A percentile compares a stretch with the other conserved stretches of the same genome.
phyloP scores from a whole-genome alignment of 306 rosid species.

The Prunus armeniaca region DNA sequence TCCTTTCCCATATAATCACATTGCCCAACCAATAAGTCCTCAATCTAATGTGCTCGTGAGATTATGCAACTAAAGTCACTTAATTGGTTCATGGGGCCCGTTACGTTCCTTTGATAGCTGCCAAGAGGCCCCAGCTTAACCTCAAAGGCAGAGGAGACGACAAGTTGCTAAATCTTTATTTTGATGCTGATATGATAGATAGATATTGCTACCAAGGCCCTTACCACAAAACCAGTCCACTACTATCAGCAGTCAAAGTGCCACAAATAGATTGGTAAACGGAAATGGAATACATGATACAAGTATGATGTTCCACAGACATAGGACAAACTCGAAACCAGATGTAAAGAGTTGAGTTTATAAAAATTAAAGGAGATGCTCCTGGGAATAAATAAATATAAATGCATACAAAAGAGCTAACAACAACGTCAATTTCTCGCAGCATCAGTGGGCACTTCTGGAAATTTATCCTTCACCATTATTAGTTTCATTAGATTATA shows the following conservation, averaged over 20 bases:
- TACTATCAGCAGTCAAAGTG: constrained; percentile 7
- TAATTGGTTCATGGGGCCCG: background rate
- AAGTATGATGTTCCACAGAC: constrained; percentile 8
- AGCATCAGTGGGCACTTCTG: background rate
- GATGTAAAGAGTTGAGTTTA: constrained; percentile 1
- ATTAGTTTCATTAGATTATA: background rate
- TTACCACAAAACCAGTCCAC: constrained; percentile 17
- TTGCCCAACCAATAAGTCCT: background rate
- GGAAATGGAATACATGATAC: background rate
- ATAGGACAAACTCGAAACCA: constrained; percentile 16
- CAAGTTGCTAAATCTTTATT: background rate
- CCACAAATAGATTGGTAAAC: background rate
- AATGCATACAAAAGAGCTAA: background rate
- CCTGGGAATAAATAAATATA: background rate
- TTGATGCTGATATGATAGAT: constrained; percentile 7
- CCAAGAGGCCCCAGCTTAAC: constrained; percentile 8
- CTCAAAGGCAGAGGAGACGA: background rate
- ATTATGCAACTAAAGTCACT: background rate
- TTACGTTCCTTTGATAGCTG: constrained; percentile 1
- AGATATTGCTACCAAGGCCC: constrained; percentile 3
- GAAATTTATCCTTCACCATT: background rate
- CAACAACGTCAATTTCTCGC: background rate
- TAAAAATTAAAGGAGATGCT: background rate
- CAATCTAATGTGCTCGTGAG: background rate
- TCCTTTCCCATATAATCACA: background rate